A percentile compares a stretch with the other conserved stretches of the same genome.
Evolutionary conservation across 1,284 basidiomycete genomes (phyloP).

Genomic region (Boletus mariae): DNA sequence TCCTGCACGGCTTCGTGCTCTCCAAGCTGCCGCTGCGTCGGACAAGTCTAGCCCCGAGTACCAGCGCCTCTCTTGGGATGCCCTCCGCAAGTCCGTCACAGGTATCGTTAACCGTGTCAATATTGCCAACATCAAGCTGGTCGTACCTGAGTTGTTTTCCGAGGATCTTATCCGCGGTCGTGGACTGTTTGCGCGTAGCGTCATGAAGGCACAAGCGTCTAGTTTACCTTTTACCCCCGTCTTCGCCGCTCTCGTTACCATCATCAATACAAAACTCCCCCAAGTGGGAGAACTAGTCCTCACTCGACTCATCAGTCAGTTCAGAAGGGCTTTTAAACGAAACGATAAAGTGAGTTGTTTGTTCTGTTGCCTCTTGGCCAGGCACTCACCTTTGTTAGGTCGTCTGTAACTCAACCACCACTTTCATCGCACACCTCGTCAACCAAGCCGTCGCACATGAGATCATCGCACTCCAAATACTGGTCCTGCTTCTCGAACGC

Average conservation of each 20-base stretch:
- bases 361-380: background rate
- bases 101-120: slow-evolving; percentile 99
- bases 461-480: slow-evolving; percentile 91
- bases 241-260: slow-evolving; percentile 90
- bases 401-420: slow-evolving; percentile 91
- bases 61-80: slow-evolving; percentile 97
- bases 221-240: slow-evolving; percentile 98
- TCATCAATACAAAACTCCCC: slow-evolving; percentile 97
- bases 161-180: slow-evolving; percentile 91
- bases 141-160: slow-evolving; percentile 90
- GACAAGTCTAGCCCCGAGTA: slow-evolving; percentile 92
- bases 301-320: slow-evolving; percentile 89
- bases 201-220: slow-evolving; percentile 97
- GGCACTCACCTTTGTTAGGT: slow-evolving; percentile 46
- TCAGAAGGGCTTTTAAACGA: slow-evolving; percentile 90
- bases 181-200: slow-evolving; percentile 85
- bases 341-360: slow-evolving; percentile 84
- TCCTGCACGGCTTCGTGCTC: slow-evolving; percentile 85
- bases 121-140: slow-evolving; percentile 92
- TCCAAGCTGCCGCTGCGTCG: slow-evolving; percentile 82
- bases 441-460: slow-evolving; percentile 96
- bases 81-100: slow-evolving; percentile 94
- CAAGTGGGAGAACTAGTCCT: slow-evolving; percentile 93
- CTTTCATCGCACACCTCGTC: slow-evolving; percentile 95
- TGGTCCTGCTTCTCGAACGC: slow-evolving; percentile 89